phyloP scores from a whole-genome alignment of 1,284 basidiomycete species.

The Austroboletus niveus region DNA sequence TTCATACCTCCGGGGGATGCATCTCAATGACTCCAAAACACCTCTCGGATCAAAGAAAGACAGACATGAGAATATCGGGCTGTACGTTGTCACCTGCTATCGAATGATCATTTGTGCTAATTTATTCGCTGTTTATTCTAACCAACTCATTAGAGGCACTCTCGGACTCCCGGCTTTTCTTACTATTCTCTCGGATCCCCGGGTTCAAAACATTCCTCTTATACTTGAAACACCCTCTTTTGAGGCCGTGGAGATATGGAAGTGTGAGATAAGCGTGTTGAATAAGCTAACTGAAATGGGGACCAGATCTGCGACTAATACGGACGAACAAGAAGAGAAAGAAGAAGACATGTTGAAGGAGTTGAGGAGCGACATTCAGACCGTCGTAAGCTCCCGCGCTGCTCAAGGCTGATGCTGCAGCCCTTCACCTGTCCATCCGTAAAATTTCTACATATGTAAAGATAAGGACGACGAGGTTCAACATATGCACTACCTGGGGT shows the following conservation, averaged over 20 bases:
- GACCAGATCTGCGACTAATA: neutral
- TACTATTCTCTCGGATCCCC: slow-evolving; percentile 66
- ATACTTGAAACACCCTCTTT: slow-evolving; percentile 80
- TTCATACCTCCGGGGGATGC: slow-evolving; percentile 75
- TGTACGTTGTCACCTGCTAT: slow-evolving; percentile 39
- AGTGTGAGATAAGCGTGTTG: slow-evolving; percentile 64
- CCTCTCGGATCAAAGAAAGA: slow-evolving; percentile 67
- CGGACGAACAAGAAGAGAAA: neutral
- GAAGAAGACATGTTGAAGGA: slow-evolving; percentile 4
- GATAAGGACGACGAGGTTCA: slow-evolving; percentile 38
- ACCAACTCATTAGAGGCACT: slow-evolving; percentile 48
- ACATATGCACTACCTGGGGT: slow-evolving; percentile 34
- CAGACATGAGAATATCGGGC: slow-evolving; percentile 81
- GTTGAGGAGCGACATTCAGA: slow-evolving; percentile 13
- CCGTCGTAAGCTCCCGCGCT: no score
- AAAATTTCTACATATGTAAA: slow-evolving; percentile 39
- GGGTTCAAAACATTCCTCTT: slow-evolving; percentile 70
- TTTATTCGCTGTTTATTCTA: neutral
- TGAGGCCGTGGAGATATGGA: slow-evolving; percentile 67
- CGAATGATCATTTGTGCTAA: neutral
- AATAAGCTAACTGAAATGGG: slow-evolving; percentile 42
- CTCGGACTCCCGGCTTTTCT: slow-evolving; percentile 66
- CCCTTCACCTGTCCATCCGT: slow-evolving; percentile 28
- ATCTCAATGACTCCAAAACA: slow-evolving; percentile 82
- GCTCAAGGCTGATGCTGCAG: no score